These are phyloP conservation scores for Zygosaccharomyces siamensis DNA, from an alignment of 805 yeast species.

Conservation along the genomic window DNA sequence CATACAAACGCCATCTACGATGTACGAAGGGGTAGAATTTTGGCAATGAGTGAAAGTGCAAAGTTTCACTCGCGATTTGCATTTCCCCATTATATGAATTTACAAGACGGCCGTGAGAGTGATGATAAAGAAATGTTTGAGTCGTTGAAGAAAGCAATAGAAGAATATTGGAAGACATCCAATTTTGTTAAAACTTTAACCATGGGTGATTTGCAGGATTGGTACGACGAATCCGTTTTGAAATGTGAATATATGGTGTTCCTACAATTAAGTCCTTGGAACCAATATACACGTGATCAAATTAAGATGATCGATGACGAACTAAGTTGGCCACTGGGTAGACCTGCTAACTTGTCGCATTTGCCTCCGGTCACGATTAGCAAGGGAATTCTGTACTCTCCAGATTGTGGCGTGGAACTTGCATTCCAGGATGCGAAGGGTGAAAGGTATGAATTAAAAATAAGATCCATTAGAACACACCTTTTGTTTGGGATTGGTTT, in stretches of 20 bases:
- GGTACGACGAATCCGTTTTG: conserved; percentile 32
- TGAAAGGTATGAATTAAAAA: conserved; percentile 46
- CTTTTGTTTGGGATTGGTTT: conserved; percentile 43
- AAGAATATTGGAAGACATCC: conserved; percentile 43
- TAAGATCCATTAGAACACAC: conserved; percentile 37
- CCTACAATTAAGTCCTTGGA: conserved; percentile 64
- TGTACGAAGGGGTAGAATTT: conserved; percentile 57
- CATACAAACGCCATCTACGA: conserved; percentile 60
- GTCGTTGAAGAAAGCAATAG: conserved; percentile 41
- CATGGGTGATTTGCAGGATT: conserved; percentile 42
- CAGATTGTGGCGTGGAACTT: conserved; percentile 74
- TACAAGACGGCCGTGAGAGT: conserved; percentile 41
- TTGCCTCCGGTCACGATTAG: conserved; percentile 55
- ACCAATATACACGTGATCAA: conserved; percentile 44
- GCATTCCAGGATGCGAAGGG: conserved; percentile 44
- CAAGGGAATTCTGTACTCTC: conserved; percentile 68
- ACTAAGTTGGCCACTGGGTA: conserved; percentile 65
- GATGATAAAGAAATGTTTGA: conserved; percentile 41
- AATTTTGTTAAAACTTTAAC: conserved; percentile 37
- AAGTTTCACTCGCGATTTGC: conserved; percentile 60
- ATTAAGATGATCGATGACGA: conserved; percentile 66
- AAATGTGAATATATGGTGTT: conserved; percentile 70
- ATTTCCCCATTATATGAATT: conserved; percentile 46
- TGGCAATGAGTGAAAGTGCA: conserved; percentile 56
- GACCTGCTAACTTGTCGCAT: conserved; percentile 51